Evolutionary conservation across 2,329 filamentous ascomycete genomes (phyloP), one percentile per base, ranked within the genome.

Genomic region (Fusarium goolgardi): DNA sequence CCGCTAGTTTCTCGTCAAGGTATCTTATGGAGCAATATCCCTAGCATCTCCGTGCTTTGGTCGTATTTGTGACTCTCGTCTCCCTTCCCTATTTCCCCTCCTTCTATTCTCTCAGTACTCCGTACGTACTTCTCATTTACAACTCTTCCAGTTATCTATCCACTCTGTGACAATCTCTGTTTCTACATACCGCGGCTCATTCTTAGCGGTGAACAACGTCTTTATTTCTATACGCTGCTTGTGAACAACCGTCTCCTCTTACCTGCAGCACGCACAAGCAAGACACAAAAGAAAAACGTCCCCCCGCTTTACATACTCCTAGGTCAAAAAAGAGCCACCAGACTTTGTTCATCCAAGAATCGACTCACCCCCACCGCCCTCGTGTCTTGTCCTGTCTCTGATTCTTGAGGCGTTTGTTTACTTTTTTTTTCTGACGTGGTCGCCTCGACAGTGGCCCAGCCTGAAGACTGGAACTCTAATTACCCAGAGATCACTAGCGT

Each of bases 351-450:
- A 67, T 59, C 35, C 49, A 52, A 55, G 31, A 64, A 50, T 45
- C 35, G 45, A 47, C 16, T 34, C 15, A 27, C 51, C 43, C 47
- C 64, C 59, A 62, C 59, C 59, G 65, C 65, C 21, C 44, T 57
- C 58, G 39, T 50, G 59, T 63, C 58, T 63, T 50, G 47, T 35
- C 32, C n/a, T 51, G 47, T 51, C 59, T 63, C 59, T 39, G 47
- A 18, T 51, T 44, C 58, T 57, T 20, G 32, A 67, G 31, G 25
- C 60, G 51, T 62, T 68, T 68, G 65, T 68, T 68, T 68, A 68
- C 65, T 62, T 63, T 47, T 61, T 61, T 37, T 50, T 41, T 52
- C 32, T 37, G 32, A 49, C 40, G 59, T 63, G 59, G 59, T 63
- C 60, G 44, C 50, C 43, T 63, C 43, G 59, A 63, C 57, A 43